Conservation (phyloP, 768 basidiomycete species). For the Calocera cornea region DNA sequence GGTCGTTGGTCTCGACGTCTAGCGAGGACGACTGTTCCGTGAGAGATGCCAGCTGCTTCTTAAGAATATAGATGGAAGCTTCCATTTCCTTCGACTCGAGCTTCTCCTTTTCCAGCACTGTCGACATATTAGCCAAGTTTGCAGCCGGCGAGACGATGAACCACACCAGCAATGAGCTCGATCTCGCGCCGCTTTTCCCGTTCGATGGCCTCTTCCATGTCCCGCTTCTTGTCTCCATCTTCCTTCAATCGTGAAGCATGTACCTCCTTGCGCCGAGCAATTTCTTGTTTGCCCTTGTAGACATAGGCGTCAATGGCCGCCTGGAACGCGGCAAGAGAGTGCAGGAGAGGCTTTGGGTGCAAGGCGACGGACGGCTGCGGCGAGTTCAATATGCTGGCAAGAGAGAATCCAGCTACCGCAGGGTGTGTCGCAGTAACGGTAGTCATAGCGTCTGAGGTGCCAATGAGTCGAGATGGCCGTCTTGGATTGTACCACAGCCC, state of each 20-base stretch:
- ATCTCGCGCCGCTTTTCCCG: constrained; percentile 9
- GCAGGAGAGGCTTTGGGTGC: constrained; percentile 9
- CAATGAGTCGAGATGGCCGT: too few relatives aligned
- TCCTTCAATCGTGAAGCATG: neutral
- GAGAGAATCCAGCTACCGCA: neutral
- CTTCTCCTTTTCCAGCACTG: constrained; percentile 13
- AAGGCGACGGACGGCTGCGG: neutral
- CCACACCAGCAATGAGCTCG: constrained; percentile 7
- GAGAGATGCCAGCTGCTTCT: constrained; percentile 10
- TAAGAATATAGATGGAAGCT: constrained; percentile 9
- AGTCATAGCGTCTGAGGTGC: neutral
- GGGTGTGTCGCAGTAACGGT: neutral
- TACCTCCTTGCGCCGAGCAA: constrained; percentile 9
- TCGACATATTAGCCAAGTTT: neutral
- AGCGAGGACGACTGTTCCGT: constrained; percentile 8
- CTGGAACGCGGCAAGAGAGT: constrained; percentile 8
- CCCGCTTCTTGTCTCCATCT: neutral
- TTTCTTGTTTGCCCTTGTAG: constrained; percentile 12
- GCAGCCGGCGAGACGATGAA: neutral
- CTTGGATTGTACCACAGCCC: neutral
- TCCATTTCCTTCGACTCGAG: constrained; percentile 8
- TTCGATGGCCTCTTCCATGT: neutral
- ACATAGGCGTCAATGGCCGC: constrained; percentile 11
- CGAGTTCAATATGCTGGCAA: neutral
- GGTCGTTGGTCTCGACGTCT: constrained; percentile 5